Evolutionary conservation across 495 filamentous ascomycete genomes (phyloP).

Genomic region (Trichoderma orchidacearum): DNA sequence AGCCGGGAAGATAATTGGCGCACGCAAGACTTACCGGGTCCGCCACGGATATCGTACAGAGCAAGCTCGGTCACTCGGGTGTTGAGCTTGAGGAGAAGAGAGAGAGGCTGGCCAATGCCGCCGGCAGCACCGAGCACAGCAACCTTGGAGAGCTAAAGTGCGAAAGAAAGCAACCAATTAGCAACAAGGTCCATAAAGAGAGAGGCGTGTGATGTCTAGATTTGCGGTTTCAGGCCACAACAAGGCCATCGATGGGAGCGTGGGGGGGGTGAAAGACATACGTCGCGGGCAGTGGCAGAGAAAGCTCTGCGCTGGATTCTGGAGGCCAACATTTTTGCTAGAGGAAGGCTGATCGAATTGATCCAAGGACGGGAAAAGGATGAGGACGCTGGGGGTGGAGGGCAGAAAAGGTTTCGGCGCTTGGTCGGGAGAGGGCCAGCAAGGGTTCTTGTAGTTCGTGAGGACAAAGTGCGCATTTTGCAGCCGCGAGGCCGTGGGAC

Average conservation of each 20-base stretch:
- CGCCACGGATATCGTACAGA: conserved; percentile 93
- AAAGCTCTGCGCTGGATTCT: conserved; percentile 81
- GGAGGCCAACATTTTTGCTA: conserved; percentile 63
- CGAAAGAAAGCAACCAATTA: conserved; percentile 15
- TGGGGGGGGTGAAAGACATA: conserved; percentile 26
- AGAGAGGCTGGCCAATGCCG: conserved; percentile 96
- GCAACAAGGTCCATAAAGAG: background rate
- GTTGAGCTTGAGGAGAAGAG: conserved; percentile 96
- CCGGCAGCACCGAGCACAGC: conserved; percentile 90
- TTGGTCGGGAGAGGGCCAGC: too few species aligned
- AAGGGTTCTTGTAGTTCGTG: background rate
- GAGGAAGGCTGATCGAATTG: background rate
- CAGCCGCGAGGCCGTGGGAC: background rate
- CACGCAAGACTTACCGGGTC: conserved; percentile 55
- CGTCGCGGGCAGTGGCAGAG: conserved; percentile 82
- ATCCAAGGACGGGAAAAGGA: background rate
- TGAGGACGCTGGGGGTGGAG: background rate
- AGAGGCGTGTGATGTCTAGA: too few species aligned
- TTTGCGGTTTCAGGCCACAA: background rate
- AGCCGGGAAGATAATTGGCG: background rate
- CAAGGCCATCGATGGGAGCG: too few species aligned
- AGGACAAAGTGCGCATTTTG: background rate
- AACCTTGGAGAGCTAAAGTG: conserved; percentile 78
- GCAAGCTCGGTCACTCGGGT: conserved; percentile 79
- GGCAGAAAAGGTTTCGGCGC: background rate